Evolutionary conservation across 106 monocot genomes (phyloP).

Genomic region (Platanthera zijinensis): DNA sequence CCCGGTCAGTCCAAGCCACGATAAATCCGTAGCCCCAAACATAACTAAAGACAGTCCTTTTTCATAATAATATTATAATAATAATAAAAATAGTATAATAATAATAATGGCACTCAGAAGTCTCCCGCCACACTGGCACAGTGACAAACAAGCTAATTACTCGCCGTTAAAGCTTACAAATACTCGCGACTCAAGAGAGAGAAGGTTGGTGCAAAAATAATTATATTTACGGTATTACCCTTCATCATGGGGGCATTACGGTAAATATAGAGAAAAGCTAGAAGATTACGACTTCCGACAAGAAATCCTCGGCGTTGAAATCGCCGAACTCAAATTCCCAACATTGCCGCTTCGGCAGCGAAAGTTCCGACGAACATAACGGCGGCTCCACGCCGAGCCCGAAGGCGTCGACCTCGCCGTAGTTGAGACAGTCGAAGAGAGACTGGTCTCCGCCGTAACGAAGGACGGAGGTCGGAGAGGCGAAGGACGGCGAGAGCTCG

Average conservation of each 20-base stretch:
- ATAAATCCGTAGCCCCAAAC: no score
- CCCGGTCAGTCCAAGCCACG: no score
- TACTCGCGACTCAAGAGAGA: background rate
- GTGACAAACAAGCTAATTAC: background rate
- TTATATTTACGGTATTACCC: background rate
- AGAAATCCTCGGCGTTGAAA: conserved; percentile 20
- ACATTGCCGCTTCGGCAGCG: background rate
- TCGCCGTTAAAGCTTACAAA: conserved; percentile 1
- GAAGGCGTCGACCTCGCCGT: conserved; percentile 17
- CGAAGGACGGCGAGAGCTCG: background rate
- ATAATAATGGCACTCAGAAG: background rate
- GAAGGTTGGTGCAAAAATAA: background rate
- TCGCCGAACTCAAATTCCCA: conserved; percentile 14
- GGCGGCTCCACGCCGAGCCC: conserved; percentile 16
- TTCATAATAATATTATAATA: background rate
- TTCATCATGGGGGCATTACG: background rate
- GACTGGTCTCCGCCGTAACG: conserved; percentile 6
- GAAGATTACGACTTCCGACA: conserved; percentile 2
- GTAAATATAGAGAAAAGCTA: background rate
- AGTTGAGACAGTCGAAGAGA: conserved; percentile 10
- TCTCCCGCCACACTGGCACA: background rate
- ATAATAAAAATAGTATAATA: background rate
- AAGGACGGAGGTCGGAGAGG: conserved; percentile 17
- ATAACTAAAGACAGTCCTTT: background rate
- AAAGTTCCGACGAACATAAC: conserved; percentile 14